Percentiles rank a stretch among this genome's conserved stretches.
These are phyloP conservation scores for Pistacia integerrima DNA, from an alignment of 345 rosid species.

Conservation along the genomic window DNA sequence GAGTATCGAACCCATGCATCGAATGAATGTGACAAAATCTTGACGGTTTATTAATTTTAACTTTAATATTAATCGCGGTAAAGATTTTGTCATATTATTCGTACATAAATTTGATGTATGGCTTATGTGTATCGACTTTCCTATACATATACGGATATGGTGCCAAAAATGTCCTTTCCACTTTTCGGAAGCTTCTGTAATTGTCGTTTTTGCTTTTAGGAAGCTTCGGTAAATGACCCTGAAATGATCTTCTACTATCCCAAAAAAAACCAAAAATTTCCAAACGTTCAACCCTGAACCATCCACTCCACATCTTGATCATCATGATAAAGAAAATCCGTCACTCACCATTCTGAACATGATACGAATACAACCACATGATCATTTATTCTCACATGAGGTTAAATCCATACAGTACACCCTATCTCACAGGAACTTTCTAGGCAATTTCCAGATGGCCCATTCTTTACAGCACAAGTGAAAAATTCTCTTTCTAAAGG, in stretches of 20 bases:
- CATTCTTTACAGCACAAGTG: no score
- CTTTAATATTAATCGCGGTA: no score
- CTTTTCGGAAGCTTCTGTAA: no score
- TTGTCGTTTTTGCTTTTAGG: background rate
- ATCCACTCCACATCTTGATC: background rate
- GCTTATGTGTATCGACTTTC: no score
- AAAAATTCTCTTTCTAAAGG: background rate
- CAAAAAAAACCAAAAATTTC: background rate
- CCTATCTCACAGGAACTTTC: constrained; percentile 11
- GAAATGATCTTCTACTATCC: background rate
- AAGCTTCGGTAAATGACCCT: background rate
- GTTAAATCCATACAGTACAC: background rate
- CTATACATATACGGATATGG: background rate
- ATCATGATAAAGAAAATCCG: background rate
- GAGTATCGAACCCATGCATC: accelerated
- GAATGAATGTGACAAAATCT: no score
- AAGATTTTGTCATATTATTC: no score
- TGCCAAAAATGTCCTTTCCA: background rate
- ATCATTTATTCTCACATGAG: background rate
- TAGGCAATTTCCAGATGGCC: background rate
- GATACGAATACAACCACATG: background rate
- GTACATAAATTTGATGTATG: no score
- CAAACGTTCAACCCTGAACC: background rate
- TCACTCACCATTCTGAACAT: background rate
- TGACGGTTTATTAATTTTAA: no score